These are phyloP conservation scores for Fusarium sp. DNA, from an alignment of 2,329 filamentous ascomycete species.

Conservation along the genomic window DNA sequence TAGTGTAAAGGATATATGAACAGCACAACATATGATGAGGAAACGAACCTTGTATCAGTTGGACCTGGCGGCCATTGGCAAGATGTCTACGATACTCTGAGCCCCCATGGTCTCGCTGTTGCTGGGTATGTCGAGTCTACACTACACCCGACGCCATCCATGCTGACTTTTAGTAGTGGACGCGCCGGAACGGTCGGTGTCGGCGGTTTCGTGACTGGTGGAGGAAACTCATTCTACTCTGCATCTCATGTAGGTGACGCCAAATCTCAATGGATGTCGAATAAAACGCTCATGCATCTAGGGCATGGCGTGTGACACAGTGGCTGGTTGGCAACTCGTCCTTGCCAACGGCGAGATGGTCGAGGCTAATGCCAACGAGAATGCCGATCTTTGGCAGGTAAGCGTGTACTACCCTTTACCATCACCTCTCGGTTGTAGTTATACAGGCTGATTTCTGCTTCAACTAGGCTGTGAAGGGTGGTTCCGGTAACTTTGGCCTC, in stretches of 20 bases:
- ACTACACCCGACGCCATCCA: too few relatives aligned
- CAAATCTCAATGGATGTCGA: rapidly evolving
- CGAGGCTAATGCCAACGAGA: slow-evolving; percentile 51
- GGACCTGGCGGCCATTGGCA: slow-evolving; percentile 51
- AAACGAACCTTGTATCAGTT: slow-evolving; percentile 45
- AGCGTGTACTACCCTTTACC: not conserved
- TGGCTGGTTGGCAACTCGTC: slow-evolving; percentile 56
- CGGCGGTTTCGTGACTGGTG: slow-evolving; percentile 49
- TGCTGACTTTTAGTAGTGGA: slow-evolving; percentile 35
- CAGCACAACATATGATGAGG: slow-evolving; percentile 42
- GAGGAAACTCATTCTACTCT: slow-evolving; percentile 51
- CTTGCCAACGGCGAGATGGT: slow-evolving; percentile 54
- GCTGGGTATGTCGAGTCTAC: slow-evolving; percentile 35
- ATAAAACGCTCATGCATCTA: not conserved
- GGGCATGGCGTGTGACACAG: slow-evolving; percentile 52
- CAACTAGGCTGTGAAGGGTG: slow-evolving; percentile 55
- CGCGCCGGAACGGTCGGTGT: slow-evolving; percentile 50
- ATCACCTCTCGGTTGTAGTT: rapidly evolving
- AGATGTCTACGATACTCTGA: slow-evolving; percentile 50
- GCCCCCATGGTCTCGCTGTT: slow-evolving; percentile 46
- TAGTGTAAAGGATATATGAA: slow-evolving; percentile 43
- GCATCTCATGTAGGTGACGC: slow-evolving; percentile 36
- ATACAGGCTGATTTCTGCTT: not conserved
- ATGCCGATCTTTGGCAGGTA: slow-evolving; percentile 55
- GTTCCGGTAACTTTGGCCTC: slow-evolving; percentile 57